These are phyloP conservation scores for Echria macrotheca DNA, from an alignment of 495 filamentous ascomycete genomes.

Conservation along the genomic window DNA sequence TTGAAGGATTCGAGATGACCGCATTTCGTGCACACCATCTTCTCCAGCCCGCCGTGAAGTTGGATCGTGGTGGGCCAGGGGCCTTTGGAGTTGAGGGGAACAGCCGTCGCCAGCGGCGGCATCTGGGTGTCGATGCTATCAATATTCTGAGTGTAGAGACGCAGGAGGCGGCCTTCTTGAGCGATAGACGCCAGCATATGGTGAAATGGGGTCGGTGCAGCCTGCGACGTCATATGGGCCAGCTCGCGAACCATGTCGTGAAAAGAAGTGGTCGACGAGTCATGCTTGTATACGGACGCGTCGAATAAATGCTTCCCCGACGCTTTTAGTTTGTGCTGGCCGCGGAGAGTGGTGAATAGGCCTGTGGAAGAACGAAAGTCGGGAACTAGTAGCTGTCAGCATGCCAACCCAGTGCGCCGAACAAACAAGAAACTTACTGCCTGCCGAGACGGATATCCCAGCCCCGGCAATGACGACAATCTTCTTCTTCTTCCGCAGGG, in stretches of 20 bases:
- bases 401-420: not conserved
- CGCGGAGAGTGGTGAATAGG: conserved; percentile 75
- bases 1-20: conserved; percentile 70
- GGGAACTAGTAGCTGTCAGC: conserved; percentile 60
- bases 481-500: conserved; percentile 83
- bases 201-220: conserved; percentile 84
- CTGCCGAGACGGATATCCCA: conserved; percentile 92
- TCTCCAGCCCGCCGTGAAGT: conserved; percentile 86
- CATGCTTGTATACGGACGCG: conserved; percentile 92
- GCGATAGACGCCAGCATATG: conserved; percentile 87
- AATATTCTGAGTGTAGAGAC: conserved; percentile 93
- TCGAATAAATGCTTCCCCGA: conserved; percentile 96
- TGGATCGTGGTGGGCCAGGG: conserved; percentile 93
- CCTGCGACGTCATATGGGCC: conserved; percentile 65
- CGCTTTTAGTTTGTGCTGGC: conserved; percentile 82
- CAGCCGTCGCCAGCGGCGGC: conserved; percentile 67
- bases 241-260: conserved; percentile 92
- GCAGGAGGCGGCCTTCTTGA: conserved; percentile 81
- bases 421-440: conserved; percentile 60
- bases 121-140: conserved; percentile 89
- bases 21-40: conserved; percentile 96
- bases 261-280: conserved; percentile 79
- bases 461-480: conserved; percentile 96
- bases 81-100: conserved; percentile 67
- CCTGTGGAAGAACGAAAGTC: conserved; percentile 91